phyloP scores from a whole-genome alignment of 1,284 basidiomycete genomes.

The Xerocomus nothofagi region DNA sequence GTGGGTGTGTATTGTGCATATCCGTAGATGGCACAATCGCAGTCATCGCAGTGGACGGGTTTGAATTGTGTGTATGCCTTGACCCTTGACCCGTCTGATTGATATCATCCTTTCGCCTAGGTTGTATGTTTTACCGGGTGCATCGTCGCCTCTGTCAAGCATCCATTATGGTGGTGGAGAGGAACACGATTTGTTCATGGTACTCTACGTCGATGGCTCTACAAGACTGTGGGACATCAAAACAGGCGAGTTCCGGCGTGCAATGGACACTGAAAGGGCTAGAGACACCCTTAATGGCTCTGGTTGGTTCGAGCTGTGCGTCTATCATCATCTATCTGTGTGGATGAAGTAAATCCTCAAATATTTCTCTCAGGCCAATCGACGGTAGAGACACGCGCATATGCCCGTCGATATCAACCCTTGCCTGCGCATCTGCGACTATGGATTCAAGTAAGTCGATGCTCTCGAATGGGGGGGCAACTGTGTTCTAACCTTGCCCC shows the following conservation, averaged over 20 bases:
- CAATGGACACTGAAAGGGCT: conserved; percentile 76
- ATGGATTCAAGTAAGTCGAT: conserved; percentile 26
- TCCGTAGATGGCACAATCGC: conserved; percentile 82
- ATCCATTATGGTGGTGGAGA: conserved; percentile 61
- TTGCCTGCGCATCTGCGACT: conserved; percentile 16
- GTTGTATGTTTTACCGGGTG: conserved; percentile 78
- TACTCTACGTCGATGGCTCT: conserved; percentile 76
- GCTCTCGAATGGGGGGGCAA: not conserved
- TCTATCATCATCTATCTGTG: not conserved
- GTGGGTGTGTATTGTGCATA: conserved; percentile 73
- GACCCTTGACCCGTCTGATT: not conserved
- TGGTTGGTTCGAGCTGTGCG: conserved; percentile 73
- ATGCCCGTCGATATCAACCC: conserved; percentile 25
- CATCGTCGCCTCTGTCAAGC: conserved; percentile 60
- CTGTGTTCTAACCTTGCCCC: not conserved
- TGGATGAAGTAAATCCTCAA: not conserved
- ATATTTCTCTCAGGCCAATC: conserved; percentile 18
- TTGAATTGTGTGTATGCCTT: conserved; percentile 62
- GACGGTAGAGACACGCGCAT: conserved; percentile 27
- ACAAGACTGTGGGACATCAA: conserved; percentile 89
- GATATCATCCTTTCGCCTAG: conserved; percentile 37
- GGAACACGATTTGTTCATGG: conserved; percentile 62
- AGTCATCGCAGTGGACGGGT: conserved; percentile 73
- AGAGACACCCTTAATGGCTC: conserved; percentile 70
- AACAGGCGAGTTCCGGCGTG: conserved; percentile 83